A percentile compares a stretch with the other conserved stretches of the same genome.
phyloP scores from a whole-genome alignment of 2,329 filamentous ascomycete genomes.

The Onygenales sp. region DNA sequence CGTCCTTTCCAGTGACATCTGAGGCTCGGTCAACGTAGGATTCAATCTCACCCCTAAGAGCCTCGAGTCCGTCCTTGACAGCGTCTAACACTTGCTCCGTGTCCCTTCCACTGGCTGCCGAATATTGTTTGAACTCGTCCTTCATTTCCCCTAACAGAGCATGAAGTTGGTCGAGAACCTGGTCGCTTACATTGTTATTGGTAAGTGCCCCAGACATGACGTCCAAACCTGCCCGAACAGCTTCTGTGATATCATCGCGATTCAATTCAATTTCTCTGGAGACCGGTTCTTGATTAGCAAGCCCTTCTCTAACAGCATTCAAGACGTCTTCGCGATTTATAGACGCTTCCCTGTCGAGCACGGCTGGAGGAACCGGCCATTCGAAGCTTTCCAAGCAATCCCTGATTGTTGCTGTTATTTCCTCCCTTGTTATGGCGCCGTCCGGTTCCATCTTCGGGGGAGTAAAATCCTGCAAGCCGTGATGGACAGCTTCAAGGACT shows the following conservation, averaged over 20 bases:
- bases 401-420: constrained; percentile 72
- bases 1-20: constrained; percentile 62
- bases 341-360: constrained; percentile 22
- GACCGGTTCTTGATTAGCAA: constrained; percentile 91
- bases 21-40: constrained; percentile 65
- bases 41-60: constrained; percentile 70
- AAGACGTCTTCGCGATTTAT: constrained; percentile 65
- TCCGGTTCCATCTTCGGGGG: constrained; percentile 64
- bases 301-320: constrained; percentile 75
- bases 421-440: constrained; percentile 63
- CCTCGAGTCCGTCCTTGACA: constrained; percentile 77
- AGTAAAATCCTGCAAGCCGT: constrained; percentile 71
- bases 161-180: constrained; percentile 50
- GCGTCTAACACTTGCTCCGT: constrained; percentile 84
- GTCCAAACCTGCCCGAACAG: constrained; percentile 16
- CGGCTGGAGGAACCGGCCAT: constrained; percentile 48
- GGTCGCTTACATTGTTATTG: constrained; percentile 40
- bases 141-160: constrained; percentile 53
- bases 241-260: background rate
- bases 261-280: constrained; percentile 43
- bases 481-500: constrained; percentile 74
- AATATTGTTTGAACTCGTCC: constrained; percentile 64
- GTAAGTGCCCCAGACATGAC: constrained; percentile 50
- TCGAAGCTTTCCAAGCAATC: constrained; percentile 83
- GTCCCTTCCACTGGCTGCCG: constrained; percentile 66